Percentiles rank a stretch among this genome's conserved stretches.
These are phyloP conservation scores for Alnus glutinosa DNA, from an alignment of 306 rosid genomes.

Conservation along the genomic window DNA sequence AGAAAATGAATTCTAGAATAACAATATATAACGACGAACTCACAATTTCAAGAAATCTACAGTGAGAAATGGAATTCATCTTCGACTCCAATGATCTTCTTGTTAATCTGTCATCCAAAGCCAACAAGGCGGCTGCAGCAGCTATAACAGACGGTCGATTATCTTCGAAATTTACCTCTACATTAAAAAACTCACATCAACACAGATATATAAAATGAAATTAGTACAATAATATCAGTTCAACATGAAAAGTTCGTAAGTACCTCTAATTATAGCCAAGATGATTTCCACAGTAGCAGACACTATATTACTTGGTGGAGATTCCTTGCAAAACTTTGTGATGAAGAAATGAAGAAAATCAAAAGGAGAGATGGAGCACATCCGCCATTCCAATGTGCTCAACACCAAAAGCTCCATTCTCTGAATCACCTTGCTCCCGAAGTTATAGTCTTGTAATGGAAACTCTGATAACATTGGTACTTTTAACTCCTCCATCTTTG, in stretches of 20 bases:
- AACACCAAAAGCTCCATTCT: slow-evolving; percentile 84
- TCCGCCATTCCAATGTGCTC: slow-evolving; percentile 65
- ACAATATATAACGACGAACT: slow-evolving; percentile 24
- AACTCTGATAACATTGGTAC: slow-evolving; percentile 56
- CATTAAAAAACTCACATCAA: slow-evolving; percentile 15
- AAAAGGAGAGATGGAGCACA: slow-evolving; percentile 67
- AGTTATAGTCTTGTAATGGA: slow-evolving; percentile 46
- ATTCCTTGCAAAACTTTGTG: slow-evolving; percentile 43
- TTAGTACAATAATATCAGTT: not conserved
- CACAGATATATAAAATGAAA: not conserved
- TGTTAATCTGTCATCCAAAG: slow-evolving; percentile 53
- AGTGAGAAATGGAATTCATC: slow-evolving; percentile 53
- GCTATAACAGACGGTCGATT: slow-evolving; percentile 75
- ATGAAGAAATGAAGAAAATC: slow-evolving; percentile 64
- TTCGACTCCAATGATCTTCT: slow-evolving; percentile 49
- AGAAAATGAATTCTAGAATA: not conserved
- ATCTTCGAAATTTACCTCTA: slow-evolving; percentile 63
- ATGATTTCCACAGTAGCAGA: slow-evolving; percentile 47
- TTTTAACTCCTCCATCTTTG: slow-evolving; percentile 73
- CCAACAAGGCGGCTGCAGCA: slow-evolving; percentile 66
- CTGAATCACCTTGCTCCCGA: slow-evolving; percentile 49
- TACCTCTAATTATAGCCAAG: slow-evolving; percentile 59
- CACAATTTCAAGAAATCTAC: slow-evolving; percentile 49
- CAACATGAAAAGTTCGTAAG: not conserved
- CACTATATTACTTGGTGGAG: slow-evolving; percentile 35